Conservation (phyloP, 306 rosid genomes). For the Ammopiptanthus mongolicus region DNA sequence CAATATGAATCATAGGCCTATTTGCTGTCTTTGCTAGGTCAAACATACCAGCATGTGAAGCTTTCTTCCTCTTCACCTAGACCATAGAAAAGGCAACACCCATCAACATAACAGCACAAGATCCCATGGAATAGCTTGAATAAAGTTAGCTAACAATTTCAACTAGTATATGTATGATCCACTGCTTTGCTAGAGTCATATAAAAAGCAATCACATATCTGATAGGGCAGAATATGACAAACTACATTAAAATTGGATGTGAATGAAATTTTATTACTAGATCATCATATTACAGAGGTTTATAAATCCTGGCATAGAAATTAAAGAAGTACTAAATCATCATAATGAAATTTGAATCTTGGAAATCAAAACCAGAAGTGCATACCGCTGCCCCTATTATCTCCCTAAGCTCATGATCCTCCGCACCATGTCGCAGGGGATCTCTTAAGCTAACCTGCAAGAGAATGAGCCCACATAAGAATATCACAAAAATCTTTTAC, state of each 20-base stretch:
- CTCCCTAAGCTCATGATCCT: conserved; percentile 64
- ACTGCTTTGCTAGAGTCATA: not conserved
- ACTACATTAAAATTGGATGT: not conserved
- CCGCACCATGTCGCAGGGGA: conserved; percentile 72
- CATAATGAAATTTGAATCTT: conserved; percentile 5
- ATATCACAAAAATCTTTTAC: not conserved
- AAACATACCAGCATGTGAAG: conserved; percentile 94
- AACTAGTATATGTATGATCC: not conserved
- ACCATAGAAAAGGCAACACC: conserved; percentile 2
- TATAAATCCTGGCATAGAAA: not conserved
- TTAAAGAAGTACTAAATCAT: not conserved
- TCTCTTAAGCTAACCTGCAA: conserved; percentile 89
- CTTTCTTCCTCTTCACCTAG: conserved; percentile 93
- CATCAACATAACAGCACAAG: not conserved
- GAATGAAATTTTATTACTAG: not conserved
- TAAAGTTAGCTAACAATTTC: not conserved
- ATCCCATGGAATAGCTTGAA: not conserved
- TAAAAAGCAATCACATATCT: not conserved
- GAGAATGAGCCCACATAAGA: not conserved
- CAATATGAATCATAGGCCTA: conserved; percentile 96
- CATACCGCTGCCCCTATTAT: conserved; percentile 84
- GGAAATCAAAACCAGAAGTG: not conserved
- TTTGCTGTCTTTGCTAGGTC: conserved; percentile 87
- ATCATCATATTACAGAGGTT: not conserved
- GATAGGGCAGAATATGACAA: not conserved